Base-by-base conservation (phyloP, 1,139 yeast genomes). In the Blastobotrys buckinghamii region DNA sequence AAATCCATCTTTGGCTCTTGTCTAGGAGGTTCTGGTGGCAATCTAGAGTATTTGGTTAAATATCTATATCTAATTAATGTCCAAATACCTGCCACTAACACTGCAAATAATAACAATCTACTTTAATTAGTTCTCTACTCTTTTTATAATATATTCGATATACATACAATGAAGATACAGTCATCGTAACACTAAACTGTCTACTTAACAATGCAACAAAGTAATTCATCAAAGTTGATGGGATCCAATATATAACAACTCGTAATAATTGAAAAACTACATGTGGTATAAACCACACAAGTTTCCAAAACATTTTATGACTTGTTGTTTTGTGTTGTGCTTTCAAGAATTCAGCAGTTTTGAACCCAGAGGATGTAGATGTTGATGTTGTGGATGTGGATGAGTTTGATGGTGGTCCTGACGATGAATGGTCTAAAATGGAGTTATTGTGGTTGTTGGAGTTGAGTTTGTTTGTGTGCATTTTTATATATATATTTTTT, bases 11-110 rank as follows among this genome's bases (percentile, higher is more conserved):
- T 63, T 9, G 77, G 75, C 45, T 73, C 75, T 44, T 70, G 73
- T 6, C 76, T 61, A 39, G 67, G 45, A 47, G 74, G 67, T 51
- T 78, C 82, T 20, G 70, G 73, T 2, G 78, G 79, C 20, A 76
- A 64, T 36, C 79, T 67, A 0, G 82, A 74, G 56, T 79, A 79
- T 6, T 70, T 67, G 0, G 81, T 78, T 27, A 78, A 62, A 35
- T 75, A 73, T 36, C 73, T 69, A 59, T 79, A 76, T 35, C 84
- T 65, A 24, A 79, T 68, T 45, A 73, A 59, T 1, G 72, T 68
- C 59, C 72, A 70, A 2, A 66, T 56, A n/a, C 57, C 45, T 0
- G 60, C 51, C 5, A 52, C 47, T 15, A 60, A 24, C 3, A 50
- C 49, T 2, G 48, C 42, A 4, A 58, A 17, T n/a, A 60, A 44